Conservation (phyloP, 495 filamentous ascomycete genomes). For the Emericellopsis terricola region DNA sequence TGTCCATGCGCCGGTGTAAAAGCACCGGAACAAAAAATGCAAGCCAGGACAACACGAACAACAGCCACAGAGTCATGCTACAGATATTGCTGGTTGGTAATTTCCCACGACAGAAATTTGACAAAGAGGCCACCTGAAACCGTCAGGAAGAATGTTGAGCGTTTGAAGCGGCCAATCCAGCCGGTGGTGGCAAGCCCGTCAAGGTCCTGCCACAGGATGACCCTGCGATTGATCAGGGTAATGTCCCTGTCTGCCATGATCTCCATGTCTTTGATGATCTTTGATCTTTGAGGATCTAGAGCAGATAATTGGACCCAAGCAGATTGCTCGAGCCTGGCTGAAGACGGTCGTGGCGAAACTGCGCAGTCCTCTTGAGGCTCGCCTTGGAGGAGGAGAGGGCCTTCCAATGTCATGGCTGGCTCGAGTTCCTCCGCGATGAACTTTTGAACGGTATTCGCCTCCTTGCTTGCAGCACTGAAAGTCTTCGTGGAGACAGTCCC, state of each 20-base stretch:
- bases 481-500: conserved; percentile 28
- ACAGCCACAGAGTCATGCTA: neutral
- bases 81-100: conserved; percentile 9
- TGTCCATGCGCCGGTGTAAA: conserved; percentile 23
- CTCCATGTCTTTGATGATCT: conserved; percentile 11
- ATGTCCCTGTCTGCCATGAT: conserved; percentile 15
- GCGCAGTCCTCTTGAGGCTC: neutral
- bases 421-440: conserved; percentile 27
- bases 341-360: conserved; percentile 12
- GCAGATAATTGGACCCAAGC: conserved; percentile 20
- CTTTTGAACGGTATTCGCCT: conserved; percentile 32
- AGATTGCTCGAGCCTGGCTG: conserved; percentile 19
- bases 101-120: conserved; percentile 29
- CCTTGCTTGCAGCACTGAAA: conserved; percentile 34
- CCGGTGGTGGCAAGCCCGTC: conserved; percentile 18
- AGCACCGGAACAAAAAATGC: conserved; percentile 34
- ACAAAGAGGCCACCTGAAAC: conserved; percentile 28
- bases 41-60: conserved; percentile 6
- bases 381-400: conserved; percentile 2
- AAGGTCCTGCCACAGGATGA: conserved; percentile 16
- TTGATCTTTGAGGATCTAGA: conserved; percentile 9
- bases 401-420: conserved; percentile 8
- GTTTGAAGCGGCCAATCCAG: conserved; percentile 14
- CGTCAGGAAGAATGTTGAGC: conserved; percentile 2
- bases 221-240: conserved; percentile 15